phyloP scores from a whole-genome alignment of 2,329 filamentous ascomycete genomes.

The Metarhizium humberi region DNA sequence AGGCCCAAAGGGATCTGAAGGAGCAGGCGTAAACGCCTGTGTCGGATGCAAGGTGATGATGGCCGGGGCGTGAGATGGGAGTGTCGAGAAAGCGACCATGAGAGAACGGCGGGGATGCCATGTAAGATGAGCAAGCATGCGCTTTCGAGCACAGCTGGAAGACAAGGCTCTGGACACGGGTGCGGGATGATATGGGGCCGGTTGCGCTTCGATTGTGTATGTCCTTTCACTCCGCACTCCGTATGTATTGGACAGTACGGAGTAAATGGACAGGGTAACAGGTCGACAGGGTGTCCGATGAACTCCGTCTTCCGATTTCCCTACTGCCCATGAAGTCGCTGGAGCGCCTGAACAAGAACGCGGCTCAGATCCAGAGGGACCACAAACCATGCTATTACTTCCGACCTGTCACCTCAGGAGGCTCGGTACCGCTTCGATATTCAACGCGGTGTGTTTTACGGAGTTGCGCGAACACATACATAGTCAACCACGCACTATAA shows the following conservation, averaged over 20 bases:
- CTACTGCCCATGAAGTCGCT: too few relatives aligned
- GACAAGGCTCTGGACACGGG: neutral
- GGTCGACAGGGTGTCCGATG: too few relatives aligned
- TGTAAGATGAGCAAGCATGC: neutral
- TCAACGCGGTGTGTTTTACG: neutral
- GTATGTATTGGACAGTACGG: too few relatives aligned
- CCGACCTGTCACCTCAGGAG: neutral
- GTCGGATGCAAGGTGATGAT: neutral
- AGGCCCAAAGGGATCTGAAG: constrained; percentile 1
- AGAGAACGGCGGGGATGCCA: neutral
- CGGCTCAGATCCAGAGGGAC: neutral
- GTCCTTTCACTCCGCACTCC: too few relatives aligned
- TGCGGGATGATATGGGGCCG: neutral
- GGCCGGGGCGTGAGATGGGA: neutral
- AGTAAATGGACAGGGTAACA: too few relatives aligned
- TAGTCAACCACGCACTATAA: neutral
- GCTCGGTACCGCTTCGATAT: neutral
- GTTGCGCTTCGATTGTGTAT: neutral
- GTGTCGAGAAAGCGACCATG: neutral
- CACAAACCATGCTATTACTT: neutral
- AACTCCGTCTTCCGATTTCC: too few relatives aligned
- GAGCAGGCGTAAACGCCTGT: neutral
- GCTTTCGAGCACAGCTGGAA: neutral
- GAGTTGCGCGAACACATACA: neutral
- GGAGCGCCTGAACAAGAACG: neutral